phyloP scores from a whole-genome alignment of 2,329 filamentous ascomycete species.

The Shiraia bambusicola region DNA sequence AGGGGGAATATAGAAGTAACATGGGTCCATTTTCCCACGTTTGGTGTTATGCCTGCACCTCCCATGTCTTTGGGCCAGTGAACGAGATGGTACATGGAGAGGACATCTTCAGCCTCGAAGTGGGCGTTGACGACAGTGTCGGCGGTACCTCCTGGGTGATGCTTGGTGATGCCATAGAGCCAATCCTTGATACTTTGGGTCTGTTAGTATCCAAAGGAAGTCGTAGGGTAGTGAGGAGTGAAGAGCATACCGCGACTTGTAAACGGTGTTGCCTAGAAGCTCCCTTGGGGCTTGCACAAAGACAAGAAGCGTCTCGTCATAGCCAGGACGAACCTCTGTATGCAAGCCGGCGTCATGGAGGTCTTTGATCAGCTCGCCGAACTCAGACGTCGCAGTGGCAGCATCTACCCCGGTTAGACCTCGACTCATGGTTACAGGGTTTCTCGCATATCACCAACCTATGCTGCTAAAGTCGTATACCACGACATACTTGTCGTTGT shows the following conservation, averaged over 20 bases:
- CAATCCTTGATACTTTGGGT: conserved; percentile 73
- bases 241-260: conserved; percentile 31
- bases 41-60: conserved; percentile 74
- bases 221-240: background rate
- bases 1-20: conserved; percentile 76
- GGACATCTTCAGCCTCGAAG: conserved; percentile 75
- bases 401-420: conserved; percentile 12
- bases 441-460: conserved; percentile 20
- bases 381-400: conserved; percentile 22
- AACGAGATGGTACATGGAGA: conserved; percentile 76
- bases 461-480: conserved; percentile 32
- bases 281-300: conserved; percentile 35
- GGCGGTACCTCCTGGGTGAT: conserved; percentile 55
- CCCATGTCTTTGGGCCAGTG: conserved; percentile 72
- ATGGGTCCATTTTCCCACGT: conserved; percentile 68
- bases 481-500: conserved; percentile 38
- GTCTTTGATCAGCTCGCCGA: conserved; percentile 24
- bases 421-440: background rate
- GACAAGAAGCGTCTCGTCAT: conserved; percentile 32
- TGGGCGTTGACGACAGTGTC: conserved; percentile 58
- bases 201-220: background rate
- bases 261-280: conserved; percentile 33
- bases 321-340: conserved; percentile 35
- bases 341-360: conserved; percentile 32
- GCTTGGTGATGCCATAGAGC: conserved; percentile 72